Evolutionary conservation across 1,284 basidiomycete genomes (phyloP).

Genomic region (Somion occarium): DNA sequence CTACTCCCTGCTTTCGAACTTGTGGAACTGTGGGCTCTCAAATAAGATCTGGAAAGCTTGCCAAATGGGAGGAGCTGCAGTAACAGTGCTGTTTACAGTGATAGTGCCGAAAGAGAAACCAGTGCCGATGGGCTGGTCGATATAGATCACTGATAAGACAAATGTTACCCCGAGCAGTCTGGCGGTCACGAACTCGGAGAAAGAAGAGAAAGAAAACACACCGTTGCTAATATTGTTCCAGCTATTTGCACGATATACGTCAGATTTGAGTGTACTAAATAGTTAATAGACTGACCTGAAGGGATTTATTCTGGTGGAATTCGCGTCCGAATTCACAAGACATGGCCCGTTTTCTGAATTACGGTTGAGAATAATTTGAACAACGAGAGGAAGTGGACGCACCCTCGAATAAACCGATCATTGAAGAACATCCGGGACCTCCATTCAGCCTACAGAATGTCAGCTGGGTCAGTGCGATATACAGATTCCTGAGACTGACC

Average conservation of each 20-base stretch:
- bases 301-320: slow-evolving; percentile 49
- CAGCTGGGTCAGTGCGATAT: slow-evolving; percentile 8
- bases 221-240: slow-evolving; percentile 73
- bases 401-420: slow-evolving; percentile 67
- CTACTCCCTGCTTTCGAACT: slow-evolving; percentile 54
- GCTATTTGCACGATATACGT: slow-evolving; percentile 24
- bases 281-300: slow-evolving; percentile 34
- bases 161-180: not conserved
- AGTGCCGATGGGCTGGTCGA: slow-evolving; percentile 71
- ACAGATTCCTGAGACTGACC: slow-evolving; percentile 31
- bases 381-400: slow-evolving; percentile 4
- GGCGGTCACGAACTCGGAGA: not conserved
- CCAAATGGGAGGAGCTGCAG: slow-evolving; percentile 54
- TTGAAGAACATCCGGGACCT: slow-evolving; percentile 58
- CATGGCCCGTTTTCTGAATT: slow-evolving; percentile 57
- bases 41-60: slow-evolving; percentile 64
- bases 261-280: not conserved
- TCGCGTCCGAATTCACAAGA: slow-evolving; percentile 46
- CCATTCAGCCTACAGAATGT: slow-evolving; percentile 43
- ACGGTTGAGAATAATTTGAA: slow-evolving; percentile 4
- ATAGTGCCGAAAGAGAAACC: slow-evolving; percentile 62
- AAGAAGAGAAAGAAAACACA: slow-evolving; percentile 23
- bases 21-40: slow-evolving; percentile 53
- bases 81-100: slow-evolving; percentile 48
- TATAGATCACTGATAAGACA: slow-evolving; percentile 67